Percentiles rank a stretch among this genome's conserved stretches.
phyloP scores from a whole-genome alignment of 78 protist species.

The Abeoforma whisleri region DNA sequence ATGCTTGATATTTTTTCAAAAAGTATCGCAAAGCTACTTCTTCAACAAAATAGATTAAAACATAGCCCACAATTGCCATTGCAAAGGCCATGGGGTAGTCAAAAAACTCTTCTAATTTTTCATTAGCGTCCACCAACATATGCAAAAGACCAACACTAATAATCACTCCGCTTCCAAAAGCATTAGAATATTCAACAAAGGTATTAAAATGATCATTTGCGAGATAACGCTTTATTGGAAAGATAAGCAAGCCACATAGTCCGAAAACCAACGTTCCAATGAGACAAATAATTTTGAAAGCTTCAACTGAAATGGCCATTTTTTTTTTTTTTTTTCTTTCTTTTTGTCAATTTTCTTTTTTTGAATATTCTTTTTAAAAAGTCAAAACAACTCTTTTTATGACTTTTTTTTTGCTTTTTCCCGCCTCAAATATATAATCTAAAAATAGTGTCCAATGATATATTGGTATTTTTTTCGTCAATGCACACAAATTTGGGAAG shows the following conservation, averaged over 20 bases:
- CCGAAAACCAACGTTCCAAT: constrained; percentile 8
- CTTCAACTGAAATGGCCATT: no score
- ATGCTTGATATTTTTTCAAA: no score
- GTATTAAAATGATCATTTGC: not conserved
- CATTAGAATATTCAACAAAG: not conserved
- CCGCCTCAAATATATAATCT: no score
- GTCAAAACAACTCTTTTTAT: no score
- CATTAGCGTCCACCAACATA: constrained; percentile 21
- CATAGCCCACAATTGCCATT: not conserved
- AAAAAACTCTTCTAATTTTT: not conserved
- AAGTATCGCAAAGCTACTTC: not conserved
- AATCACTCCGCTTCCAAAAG: constrained; percentile 31
- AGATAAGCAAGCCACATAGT: constrained; percentile 18
- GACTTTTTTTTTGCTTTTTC: no score
- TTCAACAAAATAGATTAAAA: not conserved
- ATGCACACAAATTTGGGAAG: no score
- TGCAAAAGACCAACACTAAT: constrained; percentile 28
- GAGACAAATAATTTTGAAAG: constrained; percentile 6
- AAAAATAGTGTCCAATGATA: no score
- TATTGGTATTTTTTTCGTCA: no score
- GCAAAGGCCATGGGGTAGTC: constrained; percentile 21
- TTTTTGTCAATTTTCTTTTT: no score
- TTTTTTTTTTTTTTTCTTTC: no score
- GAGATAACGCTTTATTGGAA: constrained; percentile 2
- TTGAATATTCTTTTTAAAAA: no score